A percentile compares a stretch with the other conserved stretches of the same genome.
These are phyloP conservation scores for Ustilago nuda DNA, from an alignment of 1,284 basidiomycete species.

Conservation along the genomic window DNA sequence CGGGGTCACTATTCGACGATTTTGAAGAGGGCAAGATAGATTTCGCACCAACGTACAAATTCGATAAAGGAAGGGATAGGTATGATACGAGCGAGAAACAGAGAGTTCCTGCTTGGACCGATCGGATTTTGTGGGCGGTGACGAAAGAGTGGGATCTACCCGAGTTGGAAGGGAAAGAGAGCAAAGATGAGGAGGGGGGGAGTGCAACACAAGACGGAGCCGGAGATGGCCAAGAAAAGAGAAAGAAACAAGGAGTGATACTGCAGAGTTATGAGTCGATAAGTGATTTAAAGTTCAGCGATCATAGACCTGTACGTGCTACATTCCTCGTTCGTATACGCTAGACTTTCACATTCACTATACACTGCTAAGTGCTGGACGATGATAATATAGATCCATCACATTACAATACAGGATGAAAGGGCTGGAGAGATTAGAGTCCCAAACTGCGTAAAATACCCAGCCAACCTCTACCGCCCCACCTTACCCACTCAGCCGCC, in stretches of 20 bases:
- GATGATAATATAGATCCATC: background rate
- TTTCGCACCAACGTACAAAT: conserved; percentile 90
- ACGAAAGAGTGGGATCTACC: conserved; percentile 37
- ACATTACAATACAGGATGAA: no score
- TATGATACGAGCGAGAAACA: conserved; percentile 97
- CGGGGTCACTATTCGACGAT: conserved; percentile 76
- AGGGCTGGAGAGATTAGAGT: conserved; percentile 2
- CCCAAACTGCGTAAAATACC: conserved; percentile 36
- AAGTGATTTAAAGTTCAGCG: conserved; percentile 40
- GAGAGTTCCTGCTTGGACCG: conserved; percentile 92
- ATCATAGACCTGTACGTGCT: conserved; percentile 49
- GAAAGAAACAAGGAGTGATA: conserved; percentile 25
- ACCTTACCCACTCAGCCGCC: conserved; percentile 22
- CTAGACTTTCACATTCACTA: background rate
- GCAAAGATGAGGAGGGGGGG: conserved; percentile 14
- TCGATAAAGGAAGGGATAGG: conserved; percentile 79
- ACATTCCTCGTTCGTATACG: conserved; percentile 37
- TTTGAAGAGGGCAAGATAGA: conserved; percentile 88
- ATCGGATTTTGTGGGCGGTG: conserved; percentile 75
- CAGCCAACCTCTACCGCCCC: conserved; percentile 48
- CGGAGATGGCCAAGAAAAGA: background rate
- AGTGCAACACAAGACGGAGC: background rate
- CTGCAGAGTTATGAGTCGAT: conserved; percentile 39
- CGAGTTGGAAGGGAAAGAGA: conserved; percentile 17
- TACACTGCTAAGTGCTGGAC: background rate